Percentiles rank a stretch among this genome's conserved stretches.
phyloP scores from a whole-genome alignment of 2,329 filamentous ascomycete species.

The Colletotrichum shisoi region DNA sequence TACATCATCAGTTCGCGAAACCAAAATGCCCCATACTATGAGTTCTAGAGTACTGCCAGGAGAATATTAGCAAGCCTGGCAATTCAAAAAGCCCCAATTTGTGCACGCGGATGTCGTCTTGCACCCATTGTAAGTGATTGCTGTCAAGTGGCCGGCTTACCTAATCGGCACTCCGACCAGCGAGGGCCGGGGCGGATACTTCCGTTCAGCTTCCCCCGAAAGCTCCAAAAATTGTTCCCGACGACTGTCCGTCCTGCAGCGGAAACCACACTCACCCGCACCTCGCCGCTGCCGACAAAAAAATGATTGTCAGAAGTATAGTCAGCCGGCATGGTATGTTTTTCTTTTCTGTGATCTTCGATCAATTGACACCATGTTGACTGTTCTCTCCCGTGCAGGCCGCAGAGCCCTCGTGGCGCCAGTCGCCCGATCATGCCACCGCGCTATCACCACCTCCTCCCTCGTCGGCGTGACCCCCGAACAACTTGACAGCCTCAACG shows the following conservation, averaged over 20 bases:
- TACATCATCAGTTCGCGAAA: conserved; percentile 8
- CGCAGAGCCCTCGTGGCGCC: conserved; percentile 60
- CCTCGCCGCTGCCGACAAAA: conserved; percentile 44
- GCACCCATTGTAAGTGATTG: neutral
- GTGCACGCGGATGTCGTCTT: neutral
- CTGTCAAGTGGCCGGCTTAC: conserved; percentile 14
- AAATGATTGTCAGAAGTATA: conserved; percentile 66
- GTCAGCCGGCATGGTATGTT: conserved; percentile 63
- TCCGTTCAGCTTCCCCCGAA: conserved; percentile 27
- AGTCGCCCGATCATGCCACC: conserved; percentile 52
- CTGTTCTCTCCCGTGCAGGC: conserved; percentile 50
- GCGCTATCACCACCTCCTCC: conserved; percentile 51
- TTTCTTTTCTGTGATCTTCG: neutral
- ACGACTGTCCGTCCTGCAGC: conserved; percentile 36
- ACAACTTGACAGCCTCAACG: conserved; percentile 40
- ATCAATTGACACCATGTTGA: conserved; percentile 40
- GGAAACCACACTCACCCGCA: conserved; percentile 57
- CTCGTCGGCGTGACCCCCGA: conserved; percentile 44
- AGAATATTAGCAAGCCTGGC: accelerated
- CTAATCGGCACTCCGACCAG: neutral
- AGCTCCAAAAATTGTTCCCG: conserved; percentile 40
- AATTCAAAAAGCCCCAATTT: neutral
- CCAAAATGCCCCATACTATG: neutral
- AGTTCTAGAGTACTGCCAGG: no score
- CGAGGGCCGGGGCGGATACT: conserved; percentile 18